Evolutionary conservation across 192 early-diverging fungal genomes (phyloP).

Genomic region (Funneliformis mosseae): DNA sequence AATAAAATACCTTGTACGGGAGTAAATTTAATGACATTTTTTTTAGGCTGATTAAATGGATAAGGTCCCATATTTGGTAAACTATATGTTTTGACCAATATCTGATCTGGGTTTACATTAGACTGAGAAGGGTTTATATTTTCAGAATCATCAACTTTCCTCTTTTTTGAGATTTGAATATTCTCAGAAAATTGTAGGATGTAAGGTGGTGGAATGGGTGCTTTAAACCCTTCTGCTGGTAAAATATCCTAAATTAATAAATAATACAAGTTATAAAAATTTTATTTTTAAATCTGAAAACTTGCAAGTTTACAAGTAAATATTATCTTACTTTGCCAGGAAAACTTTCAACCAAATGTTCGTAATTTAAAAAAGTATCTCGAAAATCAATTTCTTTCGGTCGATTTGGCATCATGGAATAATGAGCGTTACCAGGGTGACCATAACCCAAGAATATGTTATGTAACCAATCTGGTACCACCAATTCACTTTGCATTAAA

Average conservation of each 20-base stretch:
- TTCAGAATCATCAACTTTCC: constrained; percentile 50
- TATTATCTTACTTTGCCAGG: constrained; percentile 51
- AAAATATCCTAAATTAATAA: constrained; percentile 37
- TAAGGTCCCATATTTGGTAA: constrained; percentile 74
- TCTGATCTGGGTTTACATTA: constrained; percentile 43
- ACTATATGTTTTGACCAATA: constrained; percentile 67
- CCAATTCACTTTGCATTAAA: constrained; percentile 78
- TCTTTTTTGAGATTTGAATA: constrained; percentile 32
- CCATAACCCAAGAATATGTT: constrained; percentile 95
- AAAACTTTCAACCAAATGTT: constrained; percentile 74
- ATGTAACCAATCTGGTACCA: constrained; percentile 90
- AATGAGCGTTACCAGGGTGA: constrained; percentile 78
- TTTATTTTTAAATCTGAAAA: background rate
- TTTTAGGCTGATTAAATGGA: constrained; percentile 65
- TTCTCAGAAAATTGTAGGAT: constrained; percentile 67
- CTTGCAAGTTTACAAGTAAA: background rate
- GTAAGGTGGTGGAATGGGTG: constrained; percentile 66
- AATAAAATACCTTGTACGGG: constrained; percentile 66
- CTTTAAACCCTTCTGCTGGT: constrained; percentile 38
- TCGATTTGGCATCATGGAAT: constrained; percentile 58
- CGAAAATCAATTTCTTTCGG: constrained; percentile 73
- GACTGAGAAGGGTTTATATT: constrained; percentile 13
- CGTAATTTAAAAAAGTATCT: constrained; percentile 85
- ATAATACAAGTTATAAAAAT: background rate
- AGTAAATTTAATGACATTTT: constrained; percentile 84